phyloP scores from a whole-genome alignment of 2,329 filamentous ascomycete species.

The Penicillium sp. region DNA sequence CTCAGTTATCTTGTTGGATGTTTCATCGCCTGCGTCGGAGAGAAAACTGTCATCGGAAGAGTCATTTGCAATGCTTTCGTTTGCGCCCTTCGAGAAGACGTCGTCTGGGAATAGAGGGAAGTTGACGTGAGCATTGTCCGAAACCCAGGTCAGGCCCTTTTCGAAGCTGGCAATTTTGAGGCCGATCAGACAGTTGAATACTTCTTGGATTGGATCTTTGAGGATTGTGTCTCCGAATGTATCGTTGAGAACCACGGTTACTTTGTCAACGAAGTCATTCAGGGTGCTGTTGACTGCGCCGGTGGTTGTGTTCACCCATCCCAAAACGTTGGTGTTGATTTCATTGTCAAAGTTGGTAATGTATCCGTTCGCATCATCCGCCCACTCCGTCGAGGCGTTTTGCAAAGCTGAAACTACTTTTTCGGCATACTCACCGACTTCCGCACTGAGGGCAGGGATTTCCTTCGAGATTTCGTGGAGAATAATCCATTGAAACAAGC shows the following conservation, averaged over 20 bases:
- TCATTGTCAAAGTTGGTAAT: slow-evolving; percentile 65
- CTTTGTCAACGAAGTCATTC: slow-evolving; percentile 76
- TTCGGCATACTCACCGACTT: slow-evolving; percentile 78
- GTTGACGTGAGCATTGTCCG: slow-evolving; percentile 78
- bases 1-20: slow-evolving; percentile 77
- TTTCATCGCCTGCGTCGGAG: slow-evolving; percentile 69
- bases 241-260: slow-evolving; percentile 69
- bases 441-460: slow-evolving; percentile 69
- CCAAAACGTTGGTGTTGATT: slow-evolving; percentile 82
- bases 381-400: slow-evolving; percentile 74
- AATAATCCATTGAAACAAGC: slow-evolving; percentile 79
- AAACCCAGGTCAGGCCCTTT: slow-evolving; percentile 89
- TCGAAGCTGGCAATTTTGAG: slow-evolving; percentile 84
- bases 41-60: slow-evolving; percentile 68
- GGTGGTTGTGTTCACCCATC: slow-evolving; percentile 84
- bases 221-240: slow-evolving; percentile 84
- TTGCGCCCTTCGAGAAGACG: slow-evolving; percentile 79
- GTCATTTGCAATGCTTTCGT: slow-evolving; percentile 52
- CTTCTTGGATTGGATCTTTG: slow-evolving; percentile 72
- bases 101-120: slow-evolving; percentile 78
- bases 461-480: slow-evolving; percentile 71
- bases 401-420: slow-evolving; percentile 73
- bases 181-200: slow-evolving; percentile 83
- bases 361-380: slow-evolving; percentile 71
- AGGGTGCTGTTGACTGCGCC: slow-evolving; percentile 81